Evolutionary conservation across 495 filamentous ascomycete genomes (phyloP), one percentile per base, ranked within the genome.

Genomic region (Aspergillus homomorphus): DNA sequence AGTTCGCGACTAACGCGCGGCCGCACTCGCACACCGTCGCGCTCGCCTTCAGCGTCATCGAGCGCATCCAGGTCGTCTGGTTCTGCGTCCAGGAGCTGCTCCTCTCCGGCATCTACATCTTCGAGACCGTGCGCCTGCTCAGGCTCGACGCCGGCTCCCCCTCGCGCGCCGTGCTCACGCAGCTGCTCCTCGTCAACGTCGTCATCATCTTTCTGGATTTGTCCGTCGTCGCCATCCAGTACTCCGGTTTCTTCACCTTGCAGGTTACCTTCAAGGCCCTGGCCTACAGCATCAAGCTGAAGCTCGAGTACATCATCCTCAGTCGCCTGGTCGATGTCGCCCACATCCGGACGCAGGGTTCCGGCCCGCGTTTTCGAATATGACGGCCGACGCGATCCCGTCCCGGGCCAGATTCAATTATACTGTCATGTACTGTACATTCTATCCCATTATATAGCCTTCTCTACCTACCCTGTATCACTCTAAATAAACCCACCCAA

Each of bases 241-340:
- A 74, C 62, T 60, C 75, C 1, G 68, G 73, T 14, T 54, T 69
- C 41, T 80, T 77, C 52, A 68, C 76, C 20, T 67, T 84, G 23
- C 73, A 85, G 64, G 77, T 78, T 26, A 73, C 74, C 24, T 72
- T 78, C 61, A 84, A 84, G 59, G 69, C 70, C 9, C 62, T 80
- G 45, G 70, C 77, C 4, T 85, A 84, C 63, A 80, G 80, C 61
- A 62, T 84, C 56, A 86, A 86, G 65, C 69, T 86, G 53, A 83
- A 81, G 57, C 60, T 82, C 26, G 82, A 86, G 64, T 79, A 80
- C 58, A 69, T 68, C 48, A 74, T 85, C 38, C 68, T 84, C 21
- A 53, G 58, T 0, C 22, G 58, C 6, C 28, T 60, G 23, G 58
- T 60, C 7, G 53, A 60, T 51, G 58, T 60, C 3, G 58, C 58